These are phyloP conservation scores for Solanum chmielewskii DNA, from an alignment of 257 asterid genomes.

Conservation along the genomic window DNA sequence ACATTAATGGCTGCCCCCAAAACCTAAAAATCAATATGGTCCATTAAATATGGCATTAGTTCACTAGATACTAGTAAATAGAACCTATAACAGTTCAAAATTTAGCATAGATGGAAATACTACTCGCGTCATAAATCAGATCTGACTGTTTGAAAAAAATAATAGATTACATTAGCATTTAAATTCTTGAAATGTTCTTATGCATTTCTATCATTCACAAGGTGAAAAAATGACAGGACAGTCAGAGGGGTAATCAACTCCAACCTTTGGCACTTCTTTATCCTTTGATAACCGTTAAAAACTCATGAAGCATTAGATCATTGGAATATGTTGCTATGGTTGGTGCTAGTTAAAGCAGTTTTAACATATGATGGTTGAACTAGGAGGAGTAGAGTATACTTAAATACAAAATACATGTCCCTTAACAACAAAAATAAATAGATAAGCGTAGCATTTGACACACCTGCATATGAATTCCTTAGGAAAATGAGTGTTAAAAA, in stretches of 20 bases:
- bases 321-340: not conserved
- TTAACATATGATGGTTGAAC: not conserved
- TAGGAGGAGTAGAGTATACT: not conserved
- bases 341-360: not conserved
- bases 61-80: not conserved
- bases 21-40: conserved; percentile 36
- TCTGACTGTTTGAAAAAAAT: not conserved
- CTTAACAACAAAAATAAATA: not conserved
- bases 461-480: not conserved
- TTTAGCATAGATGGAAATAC: not conserved
- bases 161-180: not conserved
- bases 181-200: not conserved
- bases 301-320: not conserved
- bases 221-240: not conserved
- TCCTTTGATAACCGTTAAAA: not conserved
- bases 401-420: not conserved
- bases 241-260: not conserved
- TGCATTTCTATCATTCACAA: not conserved
- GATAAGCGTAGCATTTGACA: not conserved
- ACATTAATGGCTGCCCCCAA: conserved; percentile 96
- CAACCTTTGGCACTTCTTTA: not conserved
- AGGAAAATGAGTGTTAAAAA: not conserved
- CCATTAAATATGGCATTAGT: not conserved
- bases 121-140: not conserved
- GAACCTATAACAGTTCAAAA: not conserved